Base-by-base conservation (phyloP, 2,329 filamentous ascomycete genomes). In the Fusarium mexicanum region DNA sequence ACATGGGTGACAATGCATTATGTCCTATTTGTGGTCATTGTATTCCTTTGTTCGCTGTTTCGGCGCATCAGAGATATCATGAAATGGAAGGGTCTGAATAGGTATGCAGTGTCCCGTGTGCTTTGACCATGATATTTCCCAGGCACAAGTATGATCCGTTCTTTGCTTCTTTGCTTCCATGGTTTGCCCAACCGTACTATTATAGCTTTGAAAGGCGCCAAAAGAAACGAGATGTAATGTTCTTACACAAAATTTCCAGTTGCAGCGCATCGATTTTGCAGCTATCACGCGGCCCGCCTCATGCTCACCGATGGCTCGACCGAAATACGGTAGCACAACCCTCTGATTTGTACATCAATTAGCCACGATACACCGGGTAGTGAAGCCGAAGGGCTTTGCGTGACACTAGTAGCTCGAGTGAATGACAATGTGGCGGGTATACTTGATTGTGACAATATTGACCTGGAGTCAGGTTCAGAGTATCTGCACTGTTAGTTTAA, bases 31-130 rank as follows among this genome's bases (percentile, higher is more conserved):
- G 91, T 69, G 87, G 87, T 16, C 84, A 88, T 58, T 73, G 79
- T 7, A 86, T 92, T 73, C 90, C 90, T 8, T 58, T 80, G 2
- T 92, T 92, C 80, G 90, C 90, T 11, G 84, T 90, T 79, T 76
- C 83, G 10, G 90, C 90, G 9, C 91, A 92, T 69, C 62, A 72
- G 41, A 78, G 83, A 73, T 83, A 80, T 62, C 82, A 84, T 66
- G 78, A 83, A 69, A 67, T 83, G 67, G 79, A 74, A 66, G 79
- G 73, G 61, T 75, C 53, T 72, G 64, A 29, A 61, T 40, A 51
- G 31, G 31, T 24, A 62, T 61, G 50, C 24, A 41, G n/a, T 67
- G 46, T 46, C 24, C 41, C 18, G 20, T 29, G 48, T 51, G 37
- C 26, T 48, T 51, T 46, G 41, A 22, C 29, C 33, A 33, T 31